Evolutionary conservation across 139 green algal species (phyloP), one percentile per base, ranked within the genome.

Genomic region (Chlorella sorokiniana): DNA sequence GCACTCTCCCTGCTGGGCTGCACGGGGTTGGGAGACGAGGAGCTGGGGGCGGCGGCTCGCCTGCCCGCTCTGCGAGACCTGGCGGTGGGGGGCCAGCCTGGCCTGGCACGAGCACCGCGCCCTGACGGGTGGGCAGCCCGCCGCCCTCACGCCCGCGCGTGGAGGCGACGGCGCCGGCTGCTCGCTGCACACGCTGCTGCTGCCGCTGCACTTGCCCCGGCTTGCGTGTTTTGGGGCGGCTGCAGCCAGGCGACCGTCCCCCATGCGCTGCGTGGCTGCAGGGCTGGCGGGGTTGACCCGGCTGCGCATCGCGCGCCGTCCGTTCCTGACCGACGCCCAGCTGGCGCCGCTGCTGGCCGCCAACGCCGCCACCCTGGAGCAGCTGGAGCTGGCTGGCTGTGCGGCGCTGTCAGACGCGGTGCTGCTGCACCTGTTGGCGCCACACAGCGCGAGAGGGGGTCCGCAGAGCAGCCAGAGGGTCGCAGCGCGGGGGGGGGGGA

Each of bases 271-370:
- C 35, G 18, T 44, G 33, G 4, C 9, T 51, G 73, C 73, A 69
- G 73, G 73, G 20, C 73, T 79, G 38, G 25, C 8, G 8, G 73
- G 73, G 29, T 29, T 79, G 37, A 69, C 73, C 8, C 51, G 73
- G 20, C 37, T 79, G 54, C 73, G 54, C 27, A 52, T 79, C 51
- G 51, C 54, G 1, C 73, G 73, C 54, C 73, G 73, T 9, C 73
- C 73, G 27, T 79, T 69, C 54, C 54, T 79, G 27, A 79, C 37
- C 0, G 73, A 79, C 27, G 73, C 73, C 23, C 54, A 69, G 73
- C 73, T 79, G 37, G 73, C 54, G 11, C 73, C 73, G 20, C 22
- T 79, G 73, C 52, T 79, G 73, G 54, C 73, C 14, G 73, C 73
- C 73, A 79, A 79, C 73, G 52, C 37, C 1, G 37, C 37, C 73